These are phyloP conservation scores for Diaporthe citri DNA, from an alignment of 2,329 filamentous ascomycete genomes.

Conservation along the genomic window DNA sequence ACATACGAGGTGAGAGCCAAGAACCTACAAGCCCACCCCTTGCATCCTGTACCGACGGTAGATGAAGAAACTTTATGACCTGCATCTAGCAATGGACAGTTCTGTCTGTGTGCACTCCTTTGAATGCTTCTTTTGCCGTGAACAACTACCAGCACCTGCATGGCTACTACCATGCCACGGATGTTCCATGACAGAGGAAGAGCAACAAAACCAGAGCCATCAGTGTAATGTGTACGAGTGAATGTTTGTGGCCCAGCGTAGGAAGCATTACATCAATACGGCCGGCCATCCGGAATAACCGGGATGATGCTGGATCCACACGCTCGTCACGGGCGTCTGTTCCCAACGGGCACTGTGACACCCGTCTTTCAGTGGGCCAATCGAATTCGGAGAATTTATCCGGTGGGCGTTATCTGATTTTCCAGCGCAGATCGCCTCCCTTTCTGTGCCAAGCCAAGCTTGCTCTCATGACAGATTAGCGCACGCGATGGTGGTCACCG, in stretches of 20 bases:
- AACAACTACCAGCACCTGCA: background rate
- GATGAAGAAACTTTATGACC: slow-evolving; percentile 17
- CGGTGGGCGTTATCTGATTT: slow-evolving; percentile 1
- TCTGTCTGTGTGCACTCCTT: background rate
- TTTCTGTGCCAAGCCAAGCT: background rate
- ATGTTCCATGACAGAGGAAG: background rate
- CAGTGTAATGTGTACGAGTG: background rate
- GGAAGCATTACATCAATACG: background rate
- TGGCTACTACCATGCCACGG: background rate
- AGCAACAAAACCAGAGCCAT: background rate
- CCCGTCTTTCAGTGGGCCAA: slow-evolving; percentile 11
- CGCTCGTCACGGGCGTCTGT: slow-evolving; percentile 17
- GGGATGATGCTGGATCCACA: background rate
- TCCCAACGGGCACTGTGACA: slow-evolving; percentile 25
- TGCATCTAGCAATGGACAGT: background rate
- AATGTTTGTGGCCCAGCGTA: background rate
- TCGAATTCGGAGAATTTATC: slow-evolving; percentile 21
- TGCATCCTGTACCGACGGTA: slow-evolving; percentile 8
- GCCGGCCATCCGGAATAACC: background rate
- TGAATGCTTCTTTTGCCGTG: background rate
- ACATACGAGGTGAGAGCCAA: slow-evolving; percentile 24
- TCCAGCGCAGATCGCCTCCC: background rate
- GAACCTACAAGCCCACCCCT: slow-evolving; percentile 21
- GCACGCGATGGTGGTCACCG: background rate
- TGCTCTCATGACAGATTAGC: background rate